A percentile compares a stretch with the other conserved stretches of the same genome.
phyloP scores from a whole-genome alignment of 108 stramenopile genomes.

The Conticribra guillardii region DNA sequence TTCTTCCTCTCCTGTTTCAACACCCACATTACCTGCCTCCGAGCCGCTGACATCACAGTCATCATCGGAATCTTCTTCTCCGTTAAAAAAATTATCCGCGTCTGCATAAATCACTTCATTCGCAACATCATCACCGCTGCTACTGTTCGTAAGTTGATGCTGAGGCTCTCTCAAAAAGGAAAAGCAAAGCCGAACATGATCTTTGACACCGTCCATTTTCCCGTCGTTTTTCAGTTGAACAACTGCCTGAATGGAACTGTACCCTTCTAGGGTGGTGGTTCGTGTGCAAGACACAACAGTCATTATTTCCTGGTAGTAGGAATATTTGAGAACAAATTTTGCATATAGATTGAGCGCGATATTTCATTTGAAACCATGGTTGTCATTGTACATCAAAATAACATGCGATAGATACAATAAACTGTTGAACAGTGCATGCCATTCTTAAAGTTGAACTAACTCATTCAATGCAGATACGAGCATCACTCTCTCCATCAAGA shows the following conservation, averaged over 20 bases:
- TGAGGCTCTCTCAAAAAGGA: slow-evolving; percentile 36
- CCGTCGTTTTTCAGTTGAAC: slow-evolving; percentile 44
- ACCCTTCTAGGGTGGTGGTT: slow-evolving; percentile 45
- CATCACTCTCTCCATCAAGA: neutral
- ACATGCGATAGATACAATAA: neutral
- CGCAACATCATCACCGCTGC: neutral
- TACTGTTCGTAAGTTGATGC: neutral
- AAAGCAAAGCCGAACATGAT: slow-evolving; percentile 29
- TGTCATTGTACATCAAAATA: neutral
- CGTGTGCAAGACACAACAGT: slow-evolving; percentile 63
- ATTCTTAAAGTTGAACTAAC: neutral
- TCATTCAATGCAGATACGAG: neutral
- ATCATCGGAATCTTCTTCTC: too few species aligned
- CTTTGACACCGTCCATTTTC: slow-evolving; percentile 35
- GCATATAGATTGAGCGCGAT: neutral
- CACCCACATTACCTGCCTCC: neutral
- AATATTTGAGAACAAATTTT: neutral
- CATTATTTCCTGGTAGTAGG: slow-evolving; percentile 27
- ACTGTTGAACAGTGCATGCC: neutral
- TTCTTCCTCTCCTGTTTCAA: neutral
- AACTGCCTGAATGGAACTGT: slow-evolving; percentile 55
- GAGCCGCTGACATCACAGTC: too few species aligned
- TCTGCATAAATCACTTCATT: neutral
- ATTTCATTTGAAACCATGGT: neutral
- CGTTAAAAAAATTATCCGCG: neutral